Conservation (phyloP, 2,329 filamentous ascomycete genomes). For the Sporothrix globosa region DNA sequence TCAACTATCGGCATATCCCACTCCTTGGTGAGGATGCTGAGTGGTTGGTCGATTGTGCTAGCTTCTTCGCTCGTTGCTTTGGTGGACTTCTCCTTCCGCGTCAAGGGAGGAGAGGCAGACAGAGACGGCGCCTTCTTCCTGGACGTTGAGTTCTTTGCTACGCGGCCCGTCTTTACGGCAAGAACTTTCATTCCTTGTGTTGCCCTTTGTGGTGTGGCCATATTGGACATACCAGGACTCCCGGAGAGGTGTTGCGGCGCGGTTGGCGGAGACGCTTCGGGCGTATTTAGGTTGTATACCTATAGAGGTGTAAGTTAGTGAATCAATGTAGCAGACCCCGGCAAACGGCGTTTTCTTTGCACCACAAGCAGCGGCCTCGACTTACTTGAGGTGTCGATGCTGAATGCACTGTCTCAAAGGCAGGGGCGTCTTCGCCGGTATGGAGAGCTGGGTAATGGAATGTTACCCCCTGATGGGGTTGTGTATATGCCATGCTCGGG, state of each 20-base stretch:
- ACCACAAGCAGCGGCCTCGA: not conserved
- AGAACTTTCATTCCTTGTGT: constrained; percentile 43
- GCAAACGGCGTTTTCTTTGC: not conserved
- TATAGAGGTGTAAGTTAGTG: not conserved
- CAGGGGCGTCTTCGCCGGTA: constrained; percentile 11
- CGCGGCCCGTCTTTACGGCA: constrained; percentile 42
- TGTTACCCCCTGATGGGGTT: constrained; percentile 35
- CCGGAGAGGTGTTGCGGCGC: constrained; percentile 42
- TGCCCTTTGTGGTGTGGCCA: constrained; percentile 37
- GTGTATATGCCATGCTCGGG: constrained; percentile 41
- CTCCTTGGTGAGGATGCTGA: constrained; percentile 71
- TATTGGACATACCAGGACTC: constrained; percentile 37
- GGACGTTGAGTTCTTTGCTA: constrained; percentile 48
- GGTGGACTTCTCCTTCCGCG: constrained; percentile 48
- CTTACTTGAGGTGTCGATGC: constrained; percentile 30
- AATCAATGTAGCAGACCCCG: no score
- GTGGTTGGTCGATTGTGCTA: constrained; percentile 64
- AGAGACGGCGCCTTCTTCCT: constrained; percentile 44
- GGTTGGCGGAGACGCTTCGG: constrained; percentile 49
- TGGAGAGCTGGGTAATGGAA: constrained; percentile 34
- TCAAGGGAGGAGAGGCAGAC: constrained; percentile 27
- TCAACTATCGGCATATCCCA: constrained; percentile 68
- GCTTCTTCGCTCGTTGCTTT: constrained; percentile 39
- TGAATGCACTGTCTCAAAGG: constrained; percentile 19
- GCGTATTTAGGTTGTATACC: constrained; percentile 34